Conservation (phyloP, 2,329 filamentous ascomycete genomes). For the Talaromyces sp. region DNA sequence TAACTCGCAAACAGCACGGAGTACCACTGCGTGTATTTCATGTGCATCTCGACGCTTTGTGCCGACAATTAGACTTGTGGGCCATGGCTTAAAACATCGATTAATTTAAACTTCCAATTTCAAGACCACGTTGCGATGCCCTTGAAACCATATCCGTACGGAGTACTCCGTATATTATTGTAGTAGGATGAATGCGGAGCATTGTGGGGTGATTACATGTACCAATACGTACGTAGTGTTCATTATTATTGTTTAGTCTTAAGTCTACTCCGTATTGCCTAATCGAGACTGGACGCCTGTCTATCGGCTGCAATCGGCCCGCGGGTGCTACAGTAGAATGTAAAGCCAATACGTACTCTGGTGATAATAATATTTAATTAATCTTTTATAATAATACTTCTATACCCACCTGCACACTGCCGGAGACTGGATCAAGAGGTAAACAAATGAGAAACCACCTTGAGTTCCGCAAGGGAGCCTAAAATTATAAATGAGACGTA, state of each 20-base stretch:
- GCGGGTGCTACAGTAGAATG: neutral
- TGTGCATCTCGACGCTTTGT: neutral
- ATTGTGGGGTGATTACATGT: too few species aligned
- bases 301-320: too few species aligned
- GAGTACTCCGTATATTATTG: too few species aligned
- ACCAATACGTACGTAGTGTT: too few species aligned
- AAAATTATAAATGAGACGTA: neutral
- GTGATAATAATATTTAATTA: neutral
- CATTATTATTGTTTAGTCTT: neutral
- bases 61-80: neutral
- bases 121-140: neutral
- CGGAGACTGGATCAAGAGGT: neutral
- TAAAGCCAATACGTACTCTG: neutral
- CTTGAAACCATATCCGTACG: too few species aligned
- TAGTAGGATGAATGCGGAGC: too few species aligned
- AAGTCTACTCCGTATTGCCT: neutral
- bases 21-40: neutral
- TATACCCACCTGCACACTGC: neutral
- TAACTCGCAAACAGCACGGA: neutral
- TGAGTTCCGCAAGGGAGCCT: neutral
- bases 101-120: neutral
- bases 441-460: neutral
- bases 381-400: too few species aligned
- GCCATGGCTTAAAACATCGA: neutral
- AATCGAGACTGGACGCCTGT: neutral